Evolutionary conservation across 129 eudicot genomes (phyloP).

Genomic region (Helichrysum umbraculigerum): DNA sequence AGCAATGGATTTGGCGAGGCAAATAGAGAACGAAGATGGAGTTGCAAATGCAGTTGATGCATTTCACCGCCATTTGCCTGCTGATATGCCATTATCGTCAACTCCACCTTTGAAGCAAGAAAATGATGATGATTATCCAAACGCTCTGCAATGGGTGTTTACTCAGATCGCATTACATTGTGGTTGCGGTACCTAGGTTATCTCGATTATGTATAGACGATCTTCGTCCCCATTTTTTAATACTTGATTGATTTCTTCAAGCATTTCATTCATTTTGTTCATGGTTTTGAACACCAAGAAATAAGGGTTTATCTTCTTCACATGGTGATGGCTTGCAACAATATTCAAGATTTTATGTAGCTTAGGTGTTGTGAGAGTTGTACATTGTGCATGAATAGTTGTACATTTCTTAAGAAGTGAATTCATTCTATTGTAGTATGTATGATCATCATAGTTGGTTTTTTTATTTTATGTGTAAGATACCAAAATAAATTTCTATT

Average conservation of each 20-base stretch:
- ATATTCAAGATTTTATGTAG: conserved; percentile 13
- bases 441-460: neutral
- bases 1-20: conserved; percentile 65
- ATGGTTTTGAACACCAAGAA: conserved; percentile 35
- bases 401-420: conserved; percentile 10
- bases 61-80: conserved; percentile 83
- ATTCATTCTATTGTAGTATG: neutral
- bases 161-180: conserved; percentile 64
- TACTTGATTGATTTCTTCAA: conserved; percentile 24
- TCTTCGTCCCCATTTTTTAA: conserved; percentile 11
- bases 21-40: conserved; percentile 86
- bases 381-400: conserved; percentile 16
- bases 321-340: conserved; percentile 19
- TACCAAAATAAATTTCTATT: no score
- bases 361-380: conserved; percentile 23
- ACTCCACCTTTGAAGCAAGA: conserved; percentile 37
- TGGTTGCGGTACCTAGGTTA: conserved; percentile 59
- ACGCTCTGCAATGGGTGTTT: conserved; percentile 73
- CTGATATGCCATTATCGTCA: conserved; percentile 60
- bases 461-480: no score
- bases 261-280: conserved; percentile 47
- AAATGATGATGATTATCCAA: conserved; percentile 39
- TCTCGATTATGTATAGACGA: conserved; percentile 19
- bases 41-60: conserved; percentile 93
- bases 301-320: conserved; percentile 22